phyloP scores from a whole-genome alignment of 1,284 basidiomycete genomes.

The Meripilus lineatus region DNA sequence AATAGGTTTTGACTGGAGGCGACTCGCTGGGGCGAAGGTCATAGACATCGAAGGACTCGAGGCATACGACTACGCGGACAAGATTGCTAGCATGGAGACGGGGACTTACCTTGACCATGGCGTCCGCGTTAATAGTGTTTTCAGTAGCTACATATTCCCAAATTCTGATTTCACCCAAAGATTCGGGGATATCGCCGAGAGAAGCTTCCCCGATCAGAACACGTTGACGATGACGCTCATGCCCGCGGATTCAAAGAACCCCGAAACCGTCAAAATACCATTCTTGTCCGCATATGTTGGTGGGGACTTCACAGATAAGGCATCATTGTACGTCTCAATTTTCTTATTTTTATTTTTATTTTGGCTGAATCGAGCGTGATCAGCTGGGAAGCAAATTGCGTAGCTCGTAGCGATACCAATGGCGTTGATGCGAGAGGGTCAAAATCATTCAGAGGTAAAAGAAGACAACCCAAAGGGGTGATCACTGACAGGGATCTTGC shows the following conservation, averaged over 20 bases:
- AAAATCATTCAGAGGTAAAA: constrained; percentile 14
- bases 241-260: constrained; percentile 37
- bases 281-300: constrained; percentile 48
- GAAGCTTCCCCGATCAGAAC: constrained; percentile 41
- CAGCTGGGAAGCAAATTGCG: constrained; percentile 62
- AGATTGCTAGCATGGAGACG: constrained; percentile 50
- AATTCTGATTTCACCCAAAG: constrained; percentile 46
- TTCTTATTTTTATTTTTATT: neutral
- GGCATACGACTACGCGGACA: constrained; percentile 52
- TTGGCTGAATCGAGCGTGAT: constrained; percentile 1
- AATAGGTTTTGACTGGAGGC: constrained; percentile 52
- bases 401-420: constrained; percentile 48
- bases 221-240: constrained; percentile 40
- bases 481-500: constrained; percentile 40
- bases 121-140: constrained; percentile 59
- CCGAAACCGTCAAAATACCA: constrained; percentile 49
- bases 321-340: constrained; percentile 43
- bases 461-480: constrained; percentile 30
- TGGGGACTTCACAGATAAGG: constrained; percentile 42
- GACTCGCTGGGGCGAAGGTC: constrained; percentile 56
- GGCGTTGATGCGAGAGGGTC: constrained; percentile 42
- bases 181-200: constrained; percentile 56
- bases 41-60: constrained; percentile 49
- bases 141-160: constrained; percentile 53
- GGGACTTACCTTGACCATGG: constrained; percentile 63